Evolutionary conservation across 2,329 filamentous ascomycete genomes (phyloP).

Genomic region (Drechslerella dactyloides): DNA sequence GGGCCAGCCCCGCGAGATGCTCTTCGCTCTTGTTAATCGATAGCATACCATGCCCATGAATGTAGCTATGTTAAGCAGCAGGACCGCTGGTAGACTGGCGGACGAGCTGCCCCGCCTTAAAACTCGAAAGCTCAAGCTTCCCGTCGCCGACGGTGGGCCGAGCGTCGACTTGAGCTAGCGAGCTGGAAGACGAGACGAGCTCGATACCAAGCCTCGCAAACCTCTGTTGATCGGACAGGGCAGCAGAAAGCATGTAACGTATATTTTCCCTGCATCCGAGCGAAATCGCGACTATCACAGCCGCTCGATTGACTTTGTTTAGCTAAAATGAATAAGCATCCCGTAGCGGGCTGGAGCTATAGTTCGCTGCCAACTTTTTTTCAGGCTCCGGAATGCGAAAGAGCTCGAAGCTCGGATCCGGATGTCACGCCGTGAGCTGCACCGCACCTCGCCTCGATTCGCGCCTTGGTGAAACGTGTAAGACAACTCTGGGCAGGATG

Average conservation of each 20-base stretch:
- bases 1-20: no score
- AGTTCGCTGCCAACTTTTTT: no score
- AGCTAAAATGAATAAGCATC: not conserved
- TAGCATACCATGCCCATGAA: not conserved
- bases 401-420: not conserved
- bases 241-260: no score
- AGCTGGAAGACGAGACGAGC: conserved; percentile 29
- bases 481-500: not conserved
- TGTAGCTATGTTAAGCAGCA: no score
- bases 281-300: not conserved
- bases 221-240: conserved; percentile 4
- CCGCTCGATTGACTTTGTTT: not conserved
- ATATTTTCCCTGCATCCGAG: conserved; percentile 4
- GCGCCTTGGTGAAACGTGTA: not conserved
- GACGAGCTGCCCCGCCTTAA: conserved; percentile 31
- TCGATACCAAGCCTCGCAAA: conserved; percentile 41
- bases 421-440: not conserved
- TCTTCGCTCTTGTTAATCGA: not conserved
- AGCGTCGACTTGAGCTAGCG: not conserved
- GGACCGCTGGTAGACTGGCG: not conserved
- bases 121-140: conserved; percentile 23
- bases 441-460: not conserved
- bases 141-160: not conserved
- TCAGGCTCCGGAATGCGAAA: no score
- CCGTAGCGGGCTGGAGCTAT: no score